Conservation (phyloP, 1,139 yeast species). For the Nakaseomyces bracarensis region DNA sequence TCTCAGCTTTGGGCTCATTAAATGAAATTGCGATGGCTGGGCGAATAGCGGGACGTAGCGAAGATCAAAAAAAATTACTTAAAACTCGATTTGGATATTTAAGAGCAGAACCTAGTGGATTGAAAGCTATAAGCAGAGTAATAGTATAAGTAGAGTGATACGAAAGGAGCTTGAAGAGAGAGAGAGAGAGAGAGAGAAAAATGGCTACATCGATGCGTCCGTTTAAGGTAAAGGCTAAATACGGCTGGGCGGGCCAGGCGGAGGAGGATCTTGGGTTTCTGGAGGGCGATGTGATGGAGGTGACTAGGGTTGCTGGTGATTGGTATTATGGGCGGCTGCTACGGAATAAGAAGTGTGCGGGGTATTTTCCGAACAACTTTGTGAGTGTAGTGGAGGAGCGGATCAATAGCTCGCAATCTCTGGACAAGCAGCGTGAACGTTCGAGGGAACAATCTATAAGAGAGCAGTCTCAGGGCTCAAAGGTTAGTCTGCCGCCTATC, state of each 20-base stretch:
- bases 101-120: no score
- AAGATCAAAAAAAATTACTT: background rate
- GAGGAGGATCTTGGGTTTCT: constrained; percentile 86
- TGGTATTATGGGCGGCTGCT: constrained; percentile 86
- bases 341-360: constrained; percentile 67
- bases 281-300: constrained; percentile 87
- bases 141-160: no score
- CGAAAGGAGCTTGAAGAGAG: no score
- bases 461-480: background rate
- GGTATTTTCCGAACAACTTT: constrained; percentile 80
- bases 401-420: constrained; percentile 9
- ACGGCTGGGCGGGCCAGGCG: constrained; percentile 88
- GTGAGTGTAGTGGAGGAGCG: constrained; percentile 49
- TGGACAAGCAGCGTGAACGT: constrained; percentile 3
- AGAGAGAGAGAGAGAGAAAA: background rate
- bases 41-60: background rate
- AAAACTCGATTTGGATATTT: no score
- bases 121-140: no score
- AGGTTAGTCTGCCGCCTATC: constrained; percentile 8
- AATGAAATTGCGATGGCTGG: constrained; percentile 4
- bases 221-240: constrained; percentile 66
- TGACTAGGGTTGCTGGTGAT: constrained; percentile 74
- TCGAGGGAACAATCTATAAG: background rate
- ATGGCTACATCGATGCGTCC: constrained; percentile 33
- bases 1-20: no score